These are phyloP conservation scores for Entomortierella chlamydospora DNA, from an alignment of 192 early-diverging fungal genomes.

Conservation along the genomic window DNA sequence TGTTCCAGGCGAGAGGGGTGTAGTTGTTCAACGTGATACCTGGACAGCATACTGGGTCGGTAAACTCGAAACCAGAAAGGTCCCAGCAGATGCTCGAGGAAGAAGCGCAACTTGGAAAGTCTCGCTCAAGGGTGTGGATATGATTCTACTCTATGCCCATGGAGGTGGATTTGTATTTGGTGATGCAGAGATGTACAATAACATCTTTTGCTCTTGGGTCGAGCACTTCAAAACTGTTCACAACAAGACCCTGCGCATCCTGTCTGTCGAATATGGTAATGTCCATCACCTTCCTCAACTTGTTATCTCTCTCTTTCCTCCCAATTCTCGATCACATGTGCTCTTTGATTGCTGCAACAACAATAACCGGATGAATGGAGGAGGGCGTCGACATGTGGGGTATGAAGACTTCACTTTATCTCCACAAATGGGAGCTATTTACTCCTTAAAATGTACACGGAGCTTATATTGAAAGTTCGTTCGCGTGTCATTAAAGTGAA, in stretches of 20 bases:
- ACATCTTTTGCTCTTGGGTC: constrained; percentile 54
- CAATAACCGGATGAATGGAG: no score
- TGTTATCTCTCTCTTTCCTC: background rate
- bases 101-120: constrained; percentile 44
- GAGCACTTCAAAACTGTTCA: constrained; percentile 49
- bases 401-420: no score
- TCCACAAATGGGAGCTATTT: no score
- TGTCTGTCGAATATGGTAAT: constrained; percentile 49
- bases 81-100: constrained; percentile 47
- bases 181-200: constrained; percentile 56
- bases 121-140: constrained; percentile 47
- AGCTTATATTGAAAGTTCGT: no score
- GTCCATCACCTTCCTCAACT: no score
- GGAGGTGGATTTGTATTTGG: constrained; percentile 54
- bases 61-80: constrained; percentile 49
- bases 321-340: background rate
- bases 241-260: constrained; percentile 46
- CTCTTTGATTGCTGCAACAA: no score
- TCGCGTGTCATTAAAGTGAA: no score
- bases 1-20: constrained; percentile 37
- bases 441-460: no score
- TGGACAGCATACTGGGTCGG: constrained; percentile 55
- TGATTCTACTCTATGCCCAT: constrained; percentile 50
- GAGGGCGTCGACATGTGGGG: no score
- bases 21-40: constrained; percentile 46